Evolutionary conservation across 768 basidiomycete genomes (phyloP), one percentile per base, ranked within the genome.

Genomic region (Mycena chlorophos): DNA sequence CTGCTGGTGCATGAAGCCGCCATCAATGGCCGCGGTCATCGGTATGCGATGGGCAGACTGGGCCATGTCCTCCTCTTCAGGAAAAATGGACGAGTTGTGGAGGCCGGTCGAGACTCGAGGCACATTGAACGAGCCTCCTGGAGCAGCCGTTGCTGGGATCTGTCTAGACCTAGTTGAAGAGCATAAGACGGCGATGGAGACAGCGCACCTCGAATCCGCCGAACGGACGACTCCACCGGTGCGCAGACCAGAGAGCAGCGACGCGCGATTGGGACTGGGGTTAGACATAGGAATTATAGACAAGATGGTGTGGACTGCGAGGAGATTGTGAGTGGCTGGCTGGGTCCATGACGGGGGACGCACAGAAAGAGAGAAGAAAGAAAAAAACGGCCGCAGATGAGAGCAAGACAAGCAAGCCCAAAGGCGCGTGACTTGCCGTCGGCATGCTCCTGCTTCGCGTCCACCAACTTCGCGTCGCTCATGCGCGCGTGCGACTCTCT

Each of bases 171-270:
- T n/a, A n/a, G n/a, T n/a, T n/a, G n/a, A n/a, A n/a, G n/a, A n/a
- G n/a, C n/a, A n/a, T n/a, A n/a, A n/a, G n/a, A n/a, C n/a, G n/a
- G n/a, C n/a, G n/a, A n/a, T n/a, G n/a, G n/a, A n/a, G n/a, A n/a
- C n/a, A n/a, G n/a, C n/a, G n/a, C n/a, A n/a, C n/a, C n/a, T n/a
- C n/a, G n/a, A n/a, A n/a, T n/a, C 71, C 48, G 72, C 68, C 54
- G 71, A 70, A 54, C 91, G 86, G 64, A 91, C 88, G 57, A 94
- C 92, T 47, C 91, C 91, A 69, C 91, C 92, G 51, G 91, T 94
- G 69, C 91, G 88, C 67, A 94, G 89, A 64, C 89, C 90, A 57
- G 87, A 79, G 71, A 94, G 89, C 67, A 94, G 90, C 58, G 89
- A 89, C 49, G 92, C 90, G 65, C 91, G 89, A 70, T 78, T 86